Evolutionary conservation across 1,284 basidiomycete species (phyloP).

Genomic region (Pseudozyma sp.): DNA sequence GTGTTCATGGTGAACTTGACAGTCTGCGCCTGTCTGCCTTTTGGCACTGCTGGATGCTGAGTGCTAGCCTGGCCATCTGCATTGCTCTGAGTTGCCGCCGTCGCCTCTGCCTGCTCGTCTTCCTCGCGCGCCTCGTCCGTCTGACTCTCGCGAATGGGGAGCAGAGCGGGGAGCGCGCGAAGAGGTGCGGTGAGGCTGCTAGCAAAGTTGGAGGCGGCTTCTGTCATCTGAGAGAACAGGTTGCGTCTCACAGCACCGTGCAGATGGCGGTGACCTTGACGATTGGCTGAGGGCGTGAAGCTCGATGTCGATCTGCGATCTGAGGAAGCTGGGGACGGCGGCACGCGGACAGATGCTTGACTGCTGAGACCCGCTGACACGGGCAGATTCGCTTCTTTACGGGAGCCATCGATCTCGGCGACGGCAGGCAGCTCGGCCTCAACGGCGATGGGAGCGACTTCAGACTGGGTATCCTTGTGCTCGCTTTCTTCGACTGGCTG

Average conservation of each 20-base stretch:
- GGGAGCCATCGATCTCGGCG: not conserved
- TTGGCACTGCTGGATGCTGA: conserved; percentile 4
- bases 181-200: conserved; percentile 38
- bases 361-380: not conserved
- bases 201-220: conserved; percentile 33
- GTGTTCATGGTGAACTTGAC: conserved; percentile 32
- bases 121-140: conserved; percentile 16
- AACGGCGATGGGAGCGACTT: not conserved
- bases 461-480: not conserved
- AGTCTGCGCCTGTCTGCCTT: not conserved
- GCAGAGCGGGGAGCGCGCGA: conserved; percentile 28
- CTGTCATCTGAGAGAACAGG: conserved; percentile 31
- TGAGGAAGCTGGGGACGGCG: conserved; percentile 46
- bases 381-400: not conserved
- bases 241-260: conserved; percentile 38
- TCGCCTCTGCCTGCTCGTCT: not conserved
- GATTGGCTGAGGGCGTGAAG: conserved; percentile 43
- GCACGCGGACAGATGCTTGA: conserved; percentile 20
- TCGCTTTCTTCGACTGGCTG: not conserved
- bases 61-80: not conserved
- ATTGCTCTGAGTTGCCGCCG: not conserved
- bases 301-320: conserved; percentile 38
- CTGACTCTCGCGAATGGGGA: conserved; percentile 38
- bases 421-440: not conserved
- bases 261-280: conserved; percentile 42